phyloP scores from a whole-genome alignment of 129 eudicot genomes.

The Daucus carota region DH1_v3.0 NC_030382.2:52512001-52512500 shows the following conservation, averaged over 20 bases:
- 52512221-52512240: background rate
- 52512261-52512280: no score
- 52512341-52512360: no score
- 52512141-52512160: background rate
- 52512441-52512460: no score
- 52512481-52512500: no score
- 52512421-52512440: no score
- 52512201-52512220: background rate
- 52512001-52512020: constrained; percentile 54
- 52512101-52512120: background rate
- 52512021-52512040: constrained; percentile 41
- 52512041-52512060: constrained; percentile 14
- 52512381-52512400: no score
- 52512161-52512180: background rate
- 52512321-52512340: no score
- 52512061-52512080: constrained; percentile 11
- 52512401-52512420: no score
- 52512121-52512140: background rate
- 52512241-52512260: background rate
- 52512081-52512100: background rate
- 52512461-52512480: background rate
- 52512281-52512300: no score
- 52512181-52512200: background rate
- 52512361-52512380: no score
- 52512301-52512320: no score